A percentile compares a stretch with the other conserved stretches of the same genome.
Evolutionary conservation across 495 filamentous ascomycete genomes (phyloP).

Genomic region (Aspergillus diversus): DNA sequence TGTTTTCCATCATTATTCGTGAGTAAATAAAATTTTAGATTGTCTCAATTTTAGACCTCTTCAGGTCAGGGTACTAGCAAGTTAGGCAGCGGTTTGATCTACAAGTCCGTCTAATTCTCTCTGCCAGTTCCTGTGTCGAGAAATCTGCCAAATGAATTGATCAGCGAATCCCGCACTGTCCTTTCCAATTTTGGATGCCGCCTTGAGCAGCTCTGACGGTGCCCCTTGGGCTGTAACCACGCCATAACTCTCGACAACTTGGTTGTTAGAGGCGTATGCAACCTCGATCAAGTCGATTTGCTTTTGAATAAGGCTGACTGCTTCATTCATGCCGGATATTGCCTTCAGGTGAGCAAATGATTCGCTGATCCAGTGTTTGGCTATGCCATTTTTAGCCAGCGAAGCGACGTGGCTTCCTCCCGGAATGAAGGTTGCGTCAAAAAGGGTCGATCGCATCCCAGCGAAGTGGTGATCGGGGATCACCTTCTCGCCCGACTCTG

Average conservation of each 20-base stretch:
- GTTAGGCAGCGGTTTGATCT: conserved; percentile 40
- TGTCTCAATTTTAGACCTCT: conserved; percentile 9
- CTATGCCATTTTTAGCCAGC: conserved; percentile 73
- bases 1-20: too few relatives aligned
- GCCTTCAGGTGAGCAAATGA: conserved; percentile 81
- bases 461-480: conserved; percentile 80
- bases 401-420: conserved; percentile 67
- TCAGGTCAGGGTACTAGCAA: background rate
- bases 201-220: conserved; percentile 55
- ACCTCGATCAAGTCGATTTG: conserved; percentile 57
- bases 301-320: conserved; percentile 63
- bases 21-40: background rate
- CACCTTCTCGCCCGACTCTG: conserved; percentile 48
- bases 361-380: conserved; percentile 82
- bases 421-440: conserved; percentile 81
- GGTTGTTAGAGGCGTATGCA: conserved; percentile 50
- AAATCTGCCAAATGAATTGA: conserved; percentile 67
- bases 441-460: conserved; percentile 82
- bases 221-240: conserved; percentile 41
- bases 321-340: conserved; percentile 75
- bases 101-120: conserved; percentile 71
- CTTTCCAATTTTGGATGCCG: conserved; percentile 28
- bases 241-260: conserved; percentile 60
- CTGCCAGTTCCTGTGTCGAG: conserved; percentile 70
- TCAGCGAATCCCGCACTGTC: conserved; percentile 66